Evolutionary conservation across 2,329 filamentous ascomycete genomes (phyloP).

Genomic region (Arthrobotrys sinensis): DNA sequence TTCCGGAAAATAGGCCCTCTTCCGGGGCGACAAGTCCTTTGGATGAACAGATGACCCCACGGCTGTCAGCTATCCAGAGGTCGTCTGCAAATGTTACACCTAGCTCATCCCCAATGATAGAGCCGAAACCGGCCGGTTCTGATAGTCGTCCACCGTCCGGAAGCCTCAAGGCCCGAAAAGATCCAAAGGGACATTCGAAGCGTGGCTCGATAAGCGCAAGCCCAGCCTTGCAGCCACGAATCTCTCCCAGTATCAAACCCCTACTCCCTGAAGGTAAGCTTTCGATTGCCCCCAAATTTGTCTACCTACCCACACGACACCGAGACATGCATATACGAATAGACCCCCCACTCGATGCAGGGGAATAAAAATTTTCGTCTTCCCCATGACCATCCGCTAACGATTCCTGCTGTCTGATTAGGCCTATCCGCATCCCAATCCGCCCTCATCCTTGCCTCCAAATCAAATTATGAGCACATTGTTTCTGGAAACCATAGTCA

Average conservation of each 20-base stretch:
- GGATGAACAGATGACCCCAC: conserved; percentile 58
- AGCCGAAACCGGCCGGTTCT: conserved; percentile 55
- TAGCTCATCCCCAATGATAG: conserved; percentile 58
- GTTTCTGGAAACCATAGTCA: conserved; percentile 92
- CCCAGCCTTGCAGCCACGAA: conserved; percentile 84
- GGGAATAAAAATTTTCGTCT: conserved; percentile 35
- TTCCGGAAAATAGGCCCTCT: conserved; percentile 35
- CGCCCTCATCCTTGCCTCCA: conserved; percentile 86
- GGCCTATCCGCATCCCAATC: conserved; percentile 73
- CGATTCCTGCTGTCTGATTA: conserved; percentile 57
- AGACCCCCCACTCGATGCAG: conserved; percentile 31
- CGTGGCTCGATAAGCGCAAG: conserved; percentile 62
- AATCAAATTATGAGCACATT: conserved; percentile 98
- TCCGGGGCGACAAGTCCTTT: conserved; percentile 43
- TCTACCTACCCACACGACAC: conserved; percentile 51
- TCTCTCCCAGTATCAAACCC: conserved; percentile 95
- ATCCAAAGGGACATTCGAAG: conserved; percentile 56
- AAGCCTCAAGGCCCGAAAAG: conserved; percentile 49
- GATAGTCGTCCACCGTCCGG: conserved; percentile 52
- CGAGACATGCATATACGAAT: conserved; percentile 33
- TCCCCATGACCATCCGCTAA: conserved; percentile 41
- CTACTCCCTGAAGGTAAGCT: conserved; percentile 79
- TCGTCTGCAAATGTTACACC: conserved; percentile 50
- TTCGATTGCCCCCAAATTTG: conserved; percentile 17
- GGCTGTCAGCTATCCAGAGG: conserved; percentile 50